Base-by-base conservation (phyloP, 2,329 filamentous ascomycete species). In the Arthrinium phaeospermum region DNA sequence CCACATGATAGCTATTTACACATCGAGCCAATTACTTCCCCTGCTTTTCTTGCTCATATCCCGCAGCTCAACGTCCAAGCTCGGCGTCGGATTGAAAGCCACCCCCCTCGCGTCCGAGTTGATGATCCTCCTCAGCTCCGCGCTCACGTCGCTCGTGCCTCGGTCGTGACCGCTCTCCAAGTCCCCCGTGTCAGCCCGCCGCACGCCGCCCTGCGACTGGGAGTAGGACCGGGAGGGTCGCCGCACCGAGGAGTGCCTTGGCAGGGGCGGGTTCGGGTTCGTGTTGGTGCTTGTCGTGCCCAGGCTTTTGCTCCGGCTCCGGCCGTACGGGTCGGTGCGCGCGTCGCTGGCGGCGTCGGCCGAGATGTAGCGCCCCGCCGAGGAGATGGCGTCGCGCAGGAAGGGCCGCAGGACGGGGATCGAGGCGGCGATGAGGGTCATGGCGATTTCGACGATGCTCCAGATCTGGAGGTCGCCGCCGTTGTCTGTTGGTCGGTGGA, bases 361-460 rank as follows among this genome's bases (percentile, higher is more conserved):
- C 27, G 51, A 57, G 5, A 34, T 30, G 51, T 57, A 57, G 73
- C 93, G 64, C 5, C 51, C 51, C 51, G 27, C 51, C 51, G 51
- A 57, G 27, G 51, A 57, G 71, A 81, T 72, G 10, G 51, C 75
- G 70, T 76, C 73, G 45, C 75, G 70, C 24, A 75, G 71, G 30
- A 80, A 75, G 24, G 76, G 78, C 0, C 79, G 78, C 8, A 81
- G 71, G 24, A 81, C 79, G 10, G 80, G 80, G 37, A 81, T 80
- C 4, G 79, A 81, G 51, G 78, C 76, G 1, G 78, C 80, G 4
- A 80, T 74, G 44, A 81, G 78, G 13, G 78, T 78, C 4, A 74
- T 76, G 22, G 76, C 69, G 4, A 77, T 72, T 68, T 81, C 80
- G 16, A 77, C 78, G 0, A 74, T 73, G 19, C 75, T 77, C 80